phyloP scores from a whole-genome alignment of 2,329 filamentous ascomycete genomes.

The Neospermospora avenae region DNA sequence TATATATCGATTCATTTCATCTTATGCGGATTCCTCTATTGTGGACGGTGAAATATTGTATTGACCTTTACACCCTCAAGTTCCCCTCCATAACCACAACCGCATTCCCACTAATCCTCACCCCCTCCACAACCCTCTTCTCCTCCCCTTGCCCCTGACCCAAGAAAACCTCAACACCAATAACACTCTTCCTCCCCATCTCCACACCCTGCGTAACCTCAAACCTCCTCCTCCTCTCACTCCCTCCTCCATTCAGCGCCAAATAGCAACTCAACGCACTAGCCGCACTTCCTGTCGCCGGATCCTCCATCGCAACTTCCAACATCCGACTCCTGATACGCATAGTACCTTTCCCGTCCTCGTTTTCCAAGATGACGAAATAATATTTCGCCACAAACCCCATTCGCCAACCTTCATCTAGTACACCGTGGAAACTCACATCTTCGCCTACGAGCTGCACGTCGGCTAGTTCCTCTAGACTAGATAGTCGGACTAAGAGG shows the following conservation, averaged over 20 bases:
- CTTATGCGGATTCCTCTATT: no score
- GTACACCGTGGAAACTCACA: slow-evolving; percentile 36
- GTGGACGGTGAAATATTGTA: no score
- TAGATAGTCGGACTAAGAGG: slow-evolving; percentile 57
- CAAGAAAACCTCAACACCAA: slow-evolving; percentile 16
- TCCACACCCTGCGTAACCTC: slow-evolving; percentile 63
- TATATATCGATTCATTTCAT: no score
- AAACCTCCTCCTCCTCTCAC: slow-evolving; percentile 39
- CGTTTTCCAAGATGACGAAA: slow-evolving; percentile 46
- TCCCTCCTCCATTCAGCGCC: slow-evolving; percentile 40
- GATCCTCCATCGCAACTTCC: slow-evolving; percentile 50
- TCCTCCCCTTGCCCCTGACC: not conserved
- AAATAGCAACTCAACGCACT: slow-evolving; percentile 55
- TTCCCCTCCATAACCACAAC: slow-evolving; percentile 25
- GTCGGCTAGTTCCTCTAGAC: slow-evolving; percentile 54
- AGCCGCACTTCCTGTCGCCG: slow-evolving; percentile 60
- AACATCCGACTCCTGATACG: slow-evolving; percentile 60
- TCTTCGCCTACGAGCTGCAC: slow-evolving; percentile 33
- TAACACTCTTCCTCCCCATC: slow-evolving; percentile 47
- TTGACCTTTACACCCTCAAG: slow-evolving; percentile 20
- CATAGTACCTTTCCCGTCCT: slow-evolving; percentile 18
- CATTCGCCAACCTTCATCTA: slow-evolving; percentile 52
- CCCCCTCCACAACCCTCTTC: slow-evolving; percentile 12
- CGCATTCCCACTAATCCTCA: slow-evolving; percentile 19
- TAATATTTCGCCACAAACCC: slow-evolving; percentile 57